Evolutionary conservation across 805 yeast genomes (phyloP), one percentile per base, ranked within the genome.

Genomic region (Saturnispora sanitii): DNA sequence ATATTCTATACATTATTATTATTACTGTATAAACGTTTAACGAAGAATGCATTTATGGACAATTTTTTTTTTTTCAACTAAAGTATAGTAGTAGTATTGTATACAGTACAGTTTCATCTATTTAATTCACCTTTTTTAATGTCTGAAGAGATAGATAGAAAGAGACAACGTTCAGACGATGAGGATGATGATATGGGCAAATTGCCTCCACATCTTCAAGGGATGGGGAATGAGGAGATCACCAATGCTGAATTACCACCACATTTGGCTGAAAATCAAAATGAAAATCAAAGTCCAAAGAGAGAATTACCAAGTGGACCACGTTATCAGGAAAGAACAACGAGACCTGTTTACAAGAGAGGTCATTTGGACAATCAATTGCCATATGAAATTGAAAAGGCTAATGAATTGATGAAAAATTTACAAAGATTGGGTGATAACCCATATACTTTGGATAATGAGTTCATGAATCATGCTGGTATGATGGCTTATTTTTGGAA

Each of bases 401-500:
- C 75, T 33, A 67, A 64, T 50, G 68, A 67, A 33, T 58, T 73
- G 51, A 63, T 72, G 61, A 65, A 63, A 23, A 75, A 70, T 48
- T 64, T 47, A 11, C 43, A 38, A 33, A 32, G 76, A 17, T 56
- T 79, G 25, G 86, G 86, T 20, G 86, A 84, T 44, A 38, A 42
- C 46, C 46, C 56, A 32, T 44, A 51, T 44, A 46, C 49, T 47
- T 25, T 62, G 49, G 56, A 68, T 40, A 65, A 68, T 48, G 73
- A 69, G 57, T 69, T 82, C 2, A 31, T 35, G 12, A 42, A 38
- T 26, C 25, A 39, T 31, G 40, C 43, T 34, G 79, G 82, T 43
- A 76, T 75, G 52, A 77, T 83, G 50, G 70, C 81, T 28, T 52
- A 83, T 74, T 48, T 70, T 67, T 46, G 45, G 42, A 25, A 32